Evolutionary conservation across 2,329 filamentous ascomycete species (phyloP).

Genomic region (Aspergillus sp.): DNA sequence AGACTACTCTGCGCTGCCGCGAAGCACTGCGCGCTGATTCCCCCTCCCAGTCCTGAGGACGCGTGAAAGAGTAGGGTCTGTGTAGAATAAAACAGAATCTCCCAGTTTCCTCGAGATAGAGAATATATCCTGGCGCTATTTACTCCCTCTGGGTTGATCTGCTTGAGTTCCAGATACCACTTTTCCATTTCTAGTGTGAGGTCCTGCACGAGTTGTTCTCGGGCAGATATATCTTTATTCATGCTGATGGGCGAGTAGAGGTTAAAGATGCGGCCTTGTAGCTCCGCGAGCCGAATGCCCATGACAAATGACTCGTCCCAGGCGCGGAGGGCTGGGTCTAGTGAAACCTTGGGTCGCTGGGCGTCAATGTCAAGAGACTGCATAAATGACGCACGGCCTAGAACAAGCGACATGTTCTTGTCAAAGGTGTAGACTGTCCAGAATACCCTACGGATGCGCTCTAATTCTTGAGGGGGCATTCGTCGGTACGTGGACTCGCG

Average conservation of each 20-base stretch:
- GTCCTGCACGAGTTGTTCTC: neutral
- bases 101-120: neutral
- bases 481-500: neutral
- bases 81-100: neutral
- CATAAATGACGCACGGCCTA: neutral
- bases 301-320: neutral
- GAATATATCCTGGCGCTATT: neutral
- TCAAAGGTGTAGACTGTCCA: slow-evolving; percentile 11
- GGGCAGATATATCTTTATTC: neutral
- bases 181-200: neutral
- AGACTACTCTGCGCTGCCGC: neutral
- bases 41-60: neutral
- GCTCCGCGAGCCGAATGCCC: neutral
- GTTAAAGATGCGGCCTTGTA: neutral
- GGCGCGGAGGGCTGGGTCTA: neutral
- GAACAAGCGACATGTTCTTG: slow-evolving; percentile 2
- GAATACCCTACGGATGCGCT: neutral
- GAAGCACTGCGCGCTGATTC: neutral
- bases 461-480: fast-evolving
- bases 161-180: neutral
- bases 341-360: neutral
- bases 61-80: neutral
- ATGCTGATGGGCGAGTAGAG: neutral
- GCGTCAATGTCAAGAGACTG: neutral
- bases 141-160: neutral